Percentiles rank a stretch among this genome's conserved stretches.
phyloP scores from a whole-genome alignment of 306 rosid genomes.

The Prosopis cineraria region DNA sequence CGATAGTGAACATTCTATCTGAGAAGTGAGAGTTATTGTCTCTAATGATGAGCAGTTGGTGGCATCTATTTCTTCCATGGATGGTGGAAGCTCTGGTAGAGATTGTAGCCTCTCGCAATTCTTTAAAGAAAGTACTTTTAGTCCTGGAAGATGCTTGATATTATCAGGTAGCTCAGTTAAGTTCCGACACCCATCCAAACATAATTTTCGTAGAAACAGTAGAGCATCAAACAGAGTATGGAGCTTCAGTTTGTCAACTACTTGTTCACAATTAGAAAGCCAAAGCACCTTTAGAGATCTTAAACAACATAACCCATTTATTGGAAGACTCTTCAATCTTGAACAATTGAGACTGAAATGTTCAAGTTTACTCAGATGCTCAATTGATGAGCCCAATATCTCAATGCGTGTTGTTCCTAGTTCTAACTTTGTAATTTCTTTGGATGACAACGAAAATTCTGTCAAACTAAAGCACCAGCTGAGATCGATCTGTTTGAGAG shows the following conservation, averaged over 20 bases:
- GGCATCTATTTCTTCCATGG: not conserved
- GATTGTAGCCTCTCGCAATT: not conserved
- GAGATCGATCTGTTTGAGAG: too few relatives aligned
- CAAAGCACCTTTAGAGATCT: not conserved
- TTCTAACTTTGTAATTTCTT: not conserved
- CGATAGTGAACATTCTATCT: not conserved
- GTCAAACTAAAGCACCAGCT: too few relatives aligned
- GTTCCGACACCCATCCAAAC: not conserved
- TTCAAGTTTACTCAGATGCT: not conserved
- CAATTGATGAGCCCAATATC: not conserved
- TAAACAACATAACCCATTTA: not conserved
- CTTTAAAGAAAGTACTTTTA: slow-evolving; percentile 4
- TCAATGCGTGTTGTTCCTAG: not conserved
- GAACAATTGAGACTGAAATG: not conserved
- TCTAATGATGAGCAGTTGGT: not conserved
- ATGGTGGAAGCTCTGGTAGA: slow-evolving; percentile 10
- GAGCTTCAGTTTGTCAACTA: not conserved
- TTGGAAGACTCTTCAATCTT: not conserved
- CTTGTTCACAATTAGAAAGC: too few relatives aligned
- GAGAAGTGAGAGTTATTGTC: not conserved
- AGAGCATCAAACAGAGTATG: not conserved
- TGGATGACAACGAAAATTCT: too few relatives aligned
- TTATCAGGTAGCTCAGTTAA: not conserved
- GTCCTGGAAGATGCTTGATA: not conserved
- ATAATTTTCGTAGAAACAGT: not conserved